Base-by-base conservation (phyloP, 2,329 filamentous ascomycete genomes). In the Paradendryphiella salina region DNA sequence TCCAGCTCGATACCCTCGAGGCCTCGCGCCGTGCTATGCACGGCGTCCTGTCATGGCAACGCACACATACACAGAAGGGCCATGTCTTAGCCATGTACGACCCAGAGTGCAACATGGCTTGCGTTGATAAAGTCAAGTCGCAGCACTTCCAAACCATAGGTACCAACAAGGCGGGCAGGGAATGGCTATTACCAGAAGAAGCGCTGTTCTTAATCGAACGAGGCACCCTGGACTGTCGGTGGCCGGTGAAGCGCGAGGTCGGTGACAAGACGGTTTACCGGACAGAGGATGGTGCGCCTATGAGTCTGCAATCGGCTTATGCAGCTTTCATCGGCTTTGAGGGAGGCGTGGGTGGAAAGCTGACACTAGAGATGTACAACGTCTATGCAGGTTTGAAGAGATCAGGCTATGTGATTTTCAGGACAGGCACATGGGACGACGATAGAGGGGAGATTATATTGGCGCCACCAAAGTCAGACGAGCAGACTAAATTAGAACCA, bases 111-210 rank as follows among this genome's bases (percentile, higher is more conserved):
- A 75, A 81, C 54, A 77, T 78, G 74, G 75, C 77, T 49, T 78
- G 89, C 47, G 80, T 96, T 2, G 84, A 90, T 36, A 85, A 85
- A 34, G 81, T 85, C n/a, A 86, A 82, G 54, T 89, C 90, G 1
- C 80, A 82, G n/a, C 81, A 85, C 69, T 87, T 88, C 70, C 84
- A 85, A 65, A 87, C 84, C n/a, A 86, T 93, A 70, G 94, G 94
- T 0, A 83, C 85, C 47, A 52, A 65, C 1, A 67, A 62, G 29
- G 65, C 55, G 1, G 65, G 66, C 23, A 84, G 82, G 56, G 76
- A 92, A 33, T 96, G 92, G 92, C 70, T 99, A 42, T 73, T 96
- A 32, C 93, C 93, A 0, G 94, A 99, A 69, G 94, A 99, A 73
- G 89, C 91, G 5, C 79, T 99, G 45, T 96, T 91, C 66, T 73